A percentile compares a stretch with the other conserved stretches of the same genome.
Conservation (phyloP, 352 stramenopile species). For the Globisporangium lucens region DNA sequence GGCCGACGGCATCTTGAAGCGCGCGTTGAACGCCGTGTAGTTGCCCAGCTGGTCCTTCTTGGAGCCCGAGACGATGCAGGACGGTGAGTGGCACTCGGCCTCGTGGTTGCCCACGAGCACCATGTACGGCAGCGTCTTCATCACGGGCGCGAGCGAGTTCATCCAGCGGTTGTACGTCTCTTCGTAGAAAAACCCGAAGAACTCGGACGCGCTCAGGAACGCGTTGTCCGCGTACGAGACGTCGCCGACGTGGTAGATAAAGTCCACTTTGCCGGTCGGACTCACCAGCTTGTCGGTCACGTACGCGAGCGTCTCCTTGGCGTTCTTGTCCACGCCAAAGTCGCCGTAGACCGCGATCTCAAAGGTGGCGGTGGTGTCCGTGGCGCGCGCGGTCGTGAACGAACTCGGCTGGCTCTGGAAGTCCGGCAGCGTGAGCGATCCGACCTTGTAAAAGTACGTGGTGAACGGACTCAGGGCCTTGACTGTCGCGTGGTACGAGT, state of each 20-base stretch:
- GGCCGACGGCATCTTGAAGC: conserved; percentile 80
- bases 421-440: conserved; percentile 20
- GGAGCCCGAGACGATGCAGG: conserved; percentile 41
- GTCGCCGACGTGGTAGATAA: conserved; percentile 75
- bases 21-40: conserved; percentile 81
- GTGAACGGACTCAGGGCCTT: conserved; percentile 26
- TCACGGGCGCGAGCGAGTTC: conserved; percentile 51
- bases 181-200: conserved; percentile 80
- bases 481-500: conserved; percentile 38
- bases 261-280: conserved; percentile 29
- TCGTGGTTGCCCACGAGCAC: conserved; percentile 86
- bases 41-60: conserved; percentile 65
- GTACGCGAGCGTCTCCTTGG: conserved; percentile 31
- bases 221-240: conserved; percentile 49
- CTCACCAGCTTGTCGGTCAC: conserved; percentile 34
- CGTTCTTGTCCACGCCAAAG: conserved; percentile 40
- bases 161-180: conserved; percentile 87
- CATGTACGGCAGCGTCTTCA: conserved; percentile 79
- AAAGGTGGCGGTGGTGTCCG: conserved; percentile 30
- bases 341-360: conserved; percentile 59
- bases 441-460: conserved; percentile 53
- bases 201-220: conserved; percentile 23
- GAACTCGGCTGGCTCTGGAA: conserved; percentile 27
- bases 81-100: conserved; percentile 77
- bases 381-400: conserved; percentile 34